Evolutionary conservation across 768 basidiomycete genomes (phyloP), one percentile per base, ranked within the genome.

Genomic region (Russula griseocarnosa): DNA sequence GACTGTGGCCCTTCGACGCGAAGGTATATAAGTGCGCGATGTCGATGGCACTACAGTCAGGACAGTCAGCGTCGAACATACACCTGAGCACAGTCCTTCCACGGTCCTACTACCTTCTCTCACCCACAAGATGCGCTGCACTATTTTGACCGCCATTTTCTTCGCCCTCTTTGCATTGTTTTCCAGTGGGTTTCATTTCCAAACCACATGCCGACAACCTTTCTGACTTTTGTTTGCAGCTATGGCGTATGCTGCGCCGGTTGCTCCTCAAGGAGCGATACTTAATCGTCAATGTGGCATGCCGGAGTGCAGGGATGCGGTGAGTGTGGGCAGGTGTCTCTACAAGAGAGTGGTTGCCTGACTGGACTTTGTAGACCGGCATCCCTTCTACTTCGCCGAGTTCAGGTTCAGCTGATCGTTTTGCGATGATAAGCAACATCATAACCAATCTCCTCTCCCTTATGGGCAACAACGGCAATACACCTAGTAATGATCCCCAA

Each of bases 61-160:
- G 22, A 3, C 14, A 42, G 47, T 38, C 14, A 38, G 14, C 38
- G 38, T 40, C 16, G 5, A 16, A 18, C 16, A 18, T 5, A 18
- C 38, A 16, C 38, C 16, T 40, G 16, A 40, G 16, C 38, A 18
- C 14, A 40, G 38, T 40, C 16, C 14, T 40, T 40, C 13, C 16
- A 40, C n/a, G 14, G 1, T 1, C 38, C 5, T 18, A 40, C 16
- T 24, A 50, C 28, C 18, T 5, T n/a, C n/a, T n/a, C n/a, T n/a
- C 38, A 40, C 38, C 22, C 16, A 22, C n/a, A 53, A 32, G 3
- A 63, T 63, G 57, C 62, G 62, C 1, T 30, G 24, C 14, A 6
- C 42, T 1, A 8, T 34, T 3, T 32, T 40, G 6, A 46, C n/a
- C 14, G 22, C 20, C 13, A 24, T 63, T 18, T 53, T 54, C 28